Evolutionary conservation across 129 eudicot species (phyloP), one percentile per base, ranked within the genome.

Genomic region (Chrysanthemum lavandulifolium): DNA sequence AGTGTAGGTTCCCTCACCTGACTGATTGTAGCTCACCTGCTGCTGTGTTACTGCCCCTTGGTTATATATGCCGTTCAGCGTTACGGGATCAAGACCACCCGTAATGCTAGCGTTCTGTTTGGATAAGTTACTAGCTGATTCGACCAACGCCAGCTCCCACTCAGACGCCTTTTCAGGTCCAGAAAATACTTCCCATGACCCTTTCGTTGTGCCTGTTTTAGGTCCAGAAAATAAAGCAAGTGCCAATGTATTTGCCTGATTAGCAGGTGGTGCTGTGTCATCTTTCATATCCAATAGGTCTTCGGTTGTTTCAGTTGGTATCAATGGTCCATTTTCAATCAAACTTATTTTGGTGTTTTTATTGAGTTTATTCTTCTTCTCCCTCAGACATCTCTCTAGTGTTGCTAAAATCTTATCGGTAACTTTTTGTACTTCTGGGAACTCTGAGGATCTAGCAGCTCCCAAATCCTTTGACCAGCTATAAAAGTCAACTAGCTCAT

Each of bases 61-160:
- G 65, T 89, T 86, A 72, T 89, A 89, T 78, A 89, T 89, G 23
- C 86, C 86, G 53, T 81, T 84, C 82, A 86, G 78, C 81, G 80
- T 72, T 56, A 82, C 65, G 3, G 92, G 76, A 69, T 89, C 96
- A 47, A 89, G 74, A 13, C 85, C 92, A 49, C 86, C 86, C 3
- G 74, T 85, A 56, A 78, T 45, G 48, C 71, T 68, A 45, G 81
- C 77, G 74, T 80, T 82, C 56, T 82, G 87, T 16, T 82, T 84
- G 6, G 90, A 57, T 11, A 84, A 74, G 76, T 78, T 76, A 59
- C 92, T 84, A 56, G 85, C 79, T 1, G 90, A 71, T 52, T 84
- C 96, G 63, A 84, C 90, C 80, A 89, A 76, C 1, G 86, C 89
- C 23, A 86, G 59, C 78, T 89, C 96, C 96, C 96, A 89, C 68